These are phyloP conservation scores for Gossypium schwendimanii DNA, from an alignment of 441 rosid species.

Conservation along the genomic window DNA sequence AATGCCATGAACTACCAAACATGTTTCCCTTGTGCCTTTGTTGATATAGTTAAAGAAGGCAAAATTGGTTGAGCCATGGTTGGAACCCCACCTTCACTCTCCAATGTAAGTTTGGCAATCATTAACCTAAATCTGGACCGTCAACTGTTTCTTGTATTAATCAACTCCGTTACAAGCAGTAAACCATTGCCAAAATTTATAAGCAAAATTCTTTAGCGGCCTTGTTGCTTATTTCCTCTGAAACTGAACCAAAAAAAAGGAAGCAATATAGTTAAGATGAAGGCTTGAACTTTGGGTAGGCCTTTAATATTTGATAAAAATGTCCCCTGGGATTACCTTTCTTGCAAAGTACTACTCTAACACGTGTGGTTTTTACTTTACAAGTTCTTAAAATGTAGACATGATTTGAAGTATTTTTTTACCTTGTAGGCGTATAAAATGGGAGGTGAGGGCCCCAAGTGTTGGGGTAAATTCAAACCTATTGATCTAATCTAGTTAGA, in stretches of 20 bases:
- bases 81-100: not conserved
- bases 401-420: not conserved
- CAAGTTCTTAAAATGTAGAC: not conserved
- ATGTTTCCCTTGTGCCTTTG: not conserved
- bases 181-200: not conserved
- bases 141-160: too few species aligned
- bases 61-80: not conserved
- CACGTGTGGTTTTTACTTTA: not conserved
- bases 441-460: not conserved
- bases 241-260: too few species aligned
- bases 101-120: too few species aligned
- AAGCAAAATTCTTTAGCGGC: not conserved
- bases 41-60: not conserved
- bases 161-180: too few species aligned
- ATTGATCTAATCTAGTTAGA: not conserved
- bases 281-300: too few species aligned
- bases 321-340: not conserved
- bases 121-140: too few species aligned
- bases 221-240: too few species aligned
- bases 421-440: not conserved
- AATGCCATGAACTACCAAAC: not conserved
- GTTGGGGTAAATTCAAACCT: conserved; percentile 4
- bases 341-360: not conserved
- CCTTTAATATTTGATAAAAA: too few species aligned
- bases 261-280: too few species aligned